phyloP scores from a whole-genome alignment of 2,329 filamentous ascomycete genomes.

The Nigrograna mackinnonii region DNA sequence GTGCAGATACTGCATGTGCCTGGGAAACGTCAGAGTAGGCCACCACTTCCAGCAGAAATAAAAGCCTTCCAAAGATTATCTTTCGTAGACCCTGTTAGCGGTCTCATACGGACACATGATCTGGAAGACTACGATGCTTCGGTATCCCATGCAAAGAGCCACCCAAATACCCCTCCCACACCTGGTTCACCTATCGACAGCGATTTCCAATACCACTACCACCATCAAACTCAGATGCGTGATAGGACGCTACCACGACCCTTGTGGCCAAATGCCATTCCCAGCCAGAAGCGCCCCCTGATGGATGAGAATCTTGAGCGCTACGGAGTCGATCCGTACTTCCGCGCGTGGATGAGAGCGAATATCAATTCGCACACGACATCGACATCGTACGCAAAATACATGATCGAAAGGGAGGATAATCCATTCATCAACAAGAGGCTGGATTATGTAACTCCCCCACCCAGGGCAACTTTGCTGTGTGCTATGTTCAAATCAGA shows the following conservation, averaged over 20 bases:
- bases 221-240: conserved; percentile 13
- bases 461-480: conserved; percentile 5
- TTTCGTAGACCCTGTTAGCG: conserved; percentile 20
- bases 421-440: conserved; percentile 25
- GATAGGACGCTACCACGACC: conserved; percentile 23
- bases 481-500: conserved; percentile 8
- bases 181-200: neutral
- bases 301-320: conserved; percentile 19
- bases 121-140: conserved; percentile 1
- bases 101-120: neutral
- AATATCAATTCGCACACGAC: conserved; percentile 23
- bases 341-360: conserved; percentile 26
- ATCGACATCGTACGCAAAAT: conserved; percentile 24
- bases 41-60: neutral
- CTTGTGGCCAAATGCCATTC: conserved; percentile 28
- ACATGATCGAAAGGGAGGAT: conserved; percentile 26
- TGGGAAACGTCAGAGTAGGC: neutral
- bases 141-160: conserved; percentile 1
- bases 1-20: conserved; percentile 22
- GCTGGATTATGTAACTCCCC: conserved; percentile 16
- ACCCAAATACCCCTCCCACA: conserved; percentile 6
- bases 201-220: conserved; percentile 4
- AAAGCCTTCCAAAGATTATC: conserved; percentile 1
- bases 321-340: conserved; percentile 28
- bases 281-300: conserved; percentile 18